phyloP scores from a whole-genome alignment of 495 filamentous ascomycete genomes.

The Annulohypoxylon moriforme region DNA sequence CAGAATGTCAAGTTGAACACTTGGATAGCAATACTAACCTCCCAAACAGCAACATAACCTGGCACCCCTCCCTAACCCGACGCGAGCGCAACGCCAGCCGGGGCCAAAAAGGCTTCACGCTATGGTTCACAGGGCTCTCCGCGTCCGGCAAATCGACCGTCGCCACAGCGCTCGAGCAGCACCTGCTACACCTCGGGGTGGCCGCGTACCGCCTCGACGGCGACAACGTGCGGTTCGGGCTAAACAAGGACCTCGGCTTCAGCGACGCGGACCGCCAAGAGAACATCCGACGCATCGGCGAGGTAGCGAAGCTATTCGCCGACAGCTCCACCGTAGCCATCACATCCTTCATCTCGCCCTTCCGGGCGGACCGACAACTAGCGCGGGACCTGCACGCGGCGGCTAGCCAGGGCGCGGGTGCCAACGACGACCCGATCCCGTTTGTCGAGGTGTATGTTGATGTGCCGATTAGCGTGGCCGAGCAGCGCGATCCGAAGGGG shows the following conservation, averaged over 20 bases:
- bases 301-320: conserved; percentile 96
- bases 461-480: conserved; percentile 87
- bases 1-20: conserved; percentile 2
- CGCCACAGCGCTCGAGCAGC: conserved; percentile 94
- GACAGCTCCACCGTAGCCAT: conserved; percentile 88
- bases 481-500: conserved; percentile 95
- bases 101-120: conserved; percentile 88
- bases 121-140: conserved; percentile 97
- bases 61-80: conserved; percentile 91
- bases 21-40: conserved; percentile 4
- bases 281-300: conserved; percentile 95
- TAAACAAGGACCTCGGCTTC: conserved; percentile 98
- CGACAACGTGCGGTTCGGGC: conserved; percentile 97
- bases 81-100: conserved; percentile 81
- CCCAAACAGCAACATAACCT: conserved; percentile 89
- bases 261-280: conserved; percentile 92
- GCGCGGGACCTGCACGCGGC: conserved; percentile 82
- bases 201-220: conserved; percentile 94
- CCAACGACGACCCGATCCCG: conserved; percentile 69
- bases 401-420: conserved; percentile 47
- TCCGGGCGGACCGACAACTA: conserved; percentile 82
- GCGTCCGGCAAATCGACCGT: conserved; percentile 97
- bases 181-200: conserved; percentile 84
- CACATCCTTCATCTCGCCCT: conserved; percentile 97
- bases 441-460: conserved; percentile 96